Evolutionary conservation across 371 early-diverging fungal species (phyloP).

Genomic region (Apophysomyces trapeziformis): DNA sequence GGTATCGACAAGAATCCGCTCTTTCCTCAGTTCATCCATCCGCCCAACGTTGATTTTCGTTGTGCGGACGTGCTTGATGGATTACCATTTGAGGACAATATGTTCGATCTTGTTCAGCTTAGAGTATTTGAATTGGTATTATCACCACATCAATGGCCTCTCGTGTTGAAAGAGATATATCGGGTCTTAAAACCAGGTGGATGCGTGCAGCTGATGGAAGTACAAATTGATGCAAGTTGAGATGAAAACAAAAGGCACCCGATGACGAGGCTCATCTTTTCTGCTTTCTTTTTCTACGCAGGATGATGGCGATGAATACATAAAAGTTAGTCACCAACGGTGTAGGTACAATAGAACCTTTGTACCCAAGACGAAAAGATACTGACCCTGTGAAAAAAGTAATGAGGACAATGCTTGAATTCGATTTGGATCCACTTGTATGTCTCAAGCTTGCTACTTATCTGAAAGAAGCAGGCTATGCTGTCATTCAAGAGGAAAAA

Average conservation of each 20-base stretch:
- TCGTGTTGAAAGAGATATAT: conserved; percentile 17
- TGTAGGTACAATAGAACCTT: background rate
- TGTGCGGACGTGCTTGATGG: conserved; percentile 19
- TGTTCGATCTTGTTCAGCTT: conserved; percentile 25
- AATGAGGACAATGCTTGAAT: background rate
- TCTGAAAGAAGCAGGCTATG: background rate
- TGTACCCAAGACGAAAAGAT: background rate
- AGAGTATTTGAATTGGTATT: conserved; percentile 15
- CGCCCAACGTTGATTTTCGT: conserved; percentile 19
- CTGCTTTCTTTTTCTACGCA: background rate
- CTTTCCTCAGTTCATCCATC: conserved; percentile 13
- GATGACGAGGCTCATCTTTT: background rate
- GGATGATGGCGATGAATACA: background rate
- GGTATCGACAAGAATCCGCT: conserved; percentile 9
- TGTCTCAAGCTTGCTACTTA: background rate
- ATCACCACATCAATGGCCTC: conserved; percentile 16
- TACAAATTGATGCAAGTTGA: background rate
- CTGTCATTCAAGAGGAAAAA: background rate
- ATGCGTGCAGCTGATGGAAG: conserved; percentile 22
- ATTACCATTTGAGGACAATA: conserved; percentile 21
- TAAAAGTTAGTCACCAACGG: background rate
- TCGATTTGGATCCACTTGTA: background rate
- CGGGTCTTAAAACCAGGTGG: conserved; percentile 23
- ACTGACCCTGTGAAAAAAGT: background rate
- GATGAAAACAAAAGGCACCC: background rate